Evolutionary conservation across 768 basidiomycete genomes (phyloP), one percentile per base, ranked within the genome.

Genomic region (Suillus clintonianus): DNA sequence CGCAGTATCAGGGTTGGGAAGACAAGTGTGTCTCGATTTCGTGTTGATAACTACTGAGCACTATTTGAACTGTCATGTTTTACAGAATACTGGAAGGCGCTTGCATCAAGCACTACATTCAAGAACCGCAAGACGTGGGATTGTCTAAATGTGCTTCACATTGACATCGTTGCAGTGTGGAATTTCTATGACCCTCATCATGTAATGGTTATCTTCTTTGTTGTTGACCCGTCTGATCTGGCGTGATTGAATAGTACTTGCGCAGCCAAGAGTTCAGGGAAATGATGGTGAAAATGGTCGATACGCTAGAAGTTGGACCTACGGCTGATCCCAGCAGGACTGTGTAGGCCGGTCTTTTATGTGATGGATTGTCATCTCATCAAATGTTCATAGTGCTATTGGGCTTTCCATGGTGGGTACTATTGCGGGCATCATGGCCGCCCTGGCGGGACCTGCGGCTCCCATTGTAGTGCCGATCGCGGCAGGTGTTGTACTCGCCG

Each of bases 121-220:
- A 27, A 27, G 27, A 27, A 27, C 27, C 4, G 27, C 27, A 27
- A 27, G 27, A 27, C 27, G 27, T 27, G 27, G 27, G 27, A 27
- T 27, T 27, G 27, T 27, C 27, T 27, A 27, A 27, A 27, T 27
- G 27, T 27, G 27, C 27, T 27, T 27, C 27, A 27, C 27, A 27
- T 27, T 27, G 27, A 27, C 27, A 27, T 27, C 27, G 27, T 27
- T 27, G 27, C 27, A 2, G 27, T 27, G 27, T 27, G 27, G 27
- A 27, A 70, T 47, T 65, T 70, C 39, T n/a, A 19, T 4, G 65
- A 66, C 45, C 43, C 59, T 24, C n/a, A 24, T 1, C n/a, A 48
- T 32, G 59, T 60, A 60, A 41, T 22, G 11, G 13, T 24, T 1
- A 11, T 59, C 13, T 30, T 32, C 22, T 4, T 8, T 45, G 24